Conservation (phyloP, 768 basidiomycete genomes). For the Coprinellus micaceus region DNA sequence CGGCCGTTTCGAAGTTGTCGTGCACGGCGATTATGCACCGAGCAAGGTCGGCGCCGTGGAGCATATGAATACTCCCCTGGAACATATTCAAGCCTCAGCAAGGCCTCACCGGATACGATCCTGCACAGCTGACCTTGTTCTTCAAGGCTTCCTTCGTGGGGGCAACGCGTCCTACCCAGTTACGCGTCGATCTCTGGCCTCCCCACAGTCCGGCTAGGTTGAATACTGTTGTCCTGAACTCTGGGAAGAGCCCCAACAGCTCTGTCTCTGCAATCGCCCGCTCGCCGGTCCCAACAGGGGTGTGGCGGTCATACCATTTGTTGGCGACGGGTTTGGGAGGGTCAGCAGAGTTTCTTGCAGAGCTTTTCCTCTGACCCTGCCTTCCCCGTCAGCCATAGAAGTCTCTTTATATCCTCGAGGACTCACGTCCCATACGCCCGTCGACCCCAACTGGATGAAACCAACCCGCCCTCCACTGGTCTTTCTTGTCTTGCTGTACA, state of each 20-base stretch:
- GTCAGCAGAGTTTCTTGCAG: slow-evolving; percentile 15
- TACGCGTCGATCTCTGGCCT: slow-evolving; percentile 41
- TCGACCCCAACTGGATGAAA: slow-evolving; percentile 63
- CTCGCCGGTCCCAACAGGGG: slow-evolving; percentile 39
- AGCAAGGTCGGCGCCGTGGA: slow-evolving; percentile 60
- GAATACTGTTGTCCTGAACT: slow-evolving; percentile 48
- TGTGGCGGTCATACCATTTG: slow-evolving; percentile 52
- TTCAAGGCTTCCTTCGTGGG: slow-evolving; percentile 51
- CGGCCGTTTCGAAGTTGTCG: slow-evolving; percentile 36
- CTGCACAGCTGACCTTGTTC: slow-evolving; percentile 36
- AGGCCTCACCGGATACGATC: background rate
- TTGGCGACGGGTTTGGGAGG: slow-evolving; percentile 13
- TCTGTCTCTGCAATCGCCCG: slow-evolving; percentile 54
- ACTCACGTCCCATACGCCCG: slow-evolving; percentile 61
- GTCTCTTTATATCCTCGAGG: background rate
- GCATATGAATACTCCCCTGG: slow-evolving; percentile 57
- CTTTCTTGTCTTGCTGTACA: slow-evolving; percentile 35
- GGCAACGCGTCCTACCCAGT: slow-evolving; percentile 53
- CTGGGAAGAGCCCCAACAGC: slow-evolving; percentile 41
- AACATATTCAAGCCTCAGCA: background rate
- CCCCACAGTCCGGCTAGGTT: slow-evolving; percentile 67
- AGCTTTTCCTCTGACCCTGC: slow-evolving; percentile 1
- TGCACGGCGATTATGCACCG: slow-evolving; percentile 59
- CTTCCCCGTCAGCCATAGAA: background rate
- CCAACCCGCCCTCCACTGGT: slow-evolving; percentile 17